Base-by-base conservation (phyloP, 352 stramenopile genomes). In the Pythium brassicae region DNA sequence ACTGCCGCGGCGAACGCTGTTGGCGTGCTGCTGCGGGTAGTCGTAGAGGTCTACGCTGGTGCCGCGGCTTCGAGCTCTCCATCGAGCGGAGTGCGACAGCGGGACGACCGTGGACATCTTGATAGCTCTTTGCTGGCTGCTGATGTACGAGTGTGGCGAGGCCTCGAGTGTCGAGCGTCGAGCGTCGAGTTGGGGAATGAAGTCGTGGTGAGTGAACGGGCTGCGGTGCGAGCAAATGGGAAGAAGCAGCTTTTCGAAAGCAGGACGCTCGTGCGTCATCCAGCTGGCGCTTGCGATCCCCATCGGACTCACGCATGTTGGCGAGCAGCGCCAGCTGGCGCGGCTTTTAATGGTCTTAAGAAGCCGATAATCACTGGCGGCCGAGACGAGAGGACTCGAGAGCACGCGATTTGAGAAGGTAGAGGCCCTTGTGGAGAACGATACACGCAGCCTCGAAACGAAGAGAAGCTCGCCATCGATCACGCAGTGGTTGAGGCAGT, bases 41-140 rank as follows among this genome's bases (percentile, higher is more conserved):
- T 71, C 59, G 54, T 64, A 22, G 3, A 51, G 37, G 34, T 82
- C 71, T 15, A 69, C 60, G 63, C 73, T 86, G 34, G 66, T 66
- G 57, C 73, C 80, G 57, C 74, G 74, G 48, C 71, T 82, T 42
- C 71, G 72, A 53, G 68, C 78, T 15, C 73, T 63, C 72, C 73
- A 82, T 29, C 66, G 69, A 47, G 76, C 67, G 44, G 62, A 80
- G 71, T 80, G 76, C 8, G 72, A 86, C 39, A 86, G 70, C 14
- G 72, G 72, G 56, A 86, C 76, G 55, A 86, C 68, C 27, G 71
- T 74, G 34, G 76, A 72, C 76, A 86, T 86, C 15, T 25, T 27
- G 34, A 15, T 34, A 37, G 35, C 5, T 26, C 27, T 8, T 45
- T 5, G 40, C 15, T 7, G 48, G 23, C 27, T 35, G 34, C 4